Evolutionary conservation across 2,329 filamentous ascomycete genomes (phyloP).

Genomic region (Penicillium sp.): DNA sequence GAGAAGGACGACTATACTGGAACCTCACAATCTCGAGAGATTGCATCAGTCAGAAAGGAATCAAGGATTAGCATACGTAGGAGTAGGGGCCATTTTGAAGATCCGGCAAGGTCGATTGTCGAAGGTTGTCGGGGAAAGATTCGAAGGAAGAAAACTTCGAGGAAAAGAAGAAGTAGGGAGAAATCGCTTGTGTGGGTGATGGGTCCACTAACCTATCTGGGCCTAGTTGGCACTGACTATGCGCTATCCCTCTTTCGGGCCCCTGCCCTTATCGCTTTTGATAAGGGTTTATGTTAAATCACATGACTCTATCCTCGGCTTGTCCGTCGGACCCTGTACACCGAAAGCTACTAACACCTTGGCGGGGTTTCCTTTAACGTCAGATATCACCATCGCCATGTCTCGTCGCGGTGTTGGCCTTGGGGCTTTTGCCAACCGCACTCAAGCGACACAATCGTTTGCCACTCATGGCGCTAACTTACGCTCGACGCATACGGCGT

Average conservation of each 20-base stretch:
- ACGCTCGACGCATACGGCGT: constrained; percentile 80
- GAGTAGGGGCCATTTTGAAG: constrained; percentile 63
- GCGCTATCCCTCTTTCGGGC: constrained; percentile 10
- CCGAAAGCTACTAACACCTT: neutral
- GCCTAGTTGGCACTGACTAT: constrained; percentile 2
- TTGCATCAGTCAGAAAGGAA: constrained; percentile 41
- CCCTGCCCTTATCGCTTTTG: constrained; percentile 25
- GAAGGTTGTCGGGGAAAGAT: constrained; percentile 39
- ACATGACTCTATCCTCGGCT: constrained; percentile 29
- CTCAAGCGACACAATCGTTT: constrained; percentile 84
- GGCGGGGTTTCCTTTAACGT: neutral
- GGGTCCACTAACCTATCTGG: constrained; percentile 27
- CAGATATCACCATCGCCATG: constrained; percentile 36
- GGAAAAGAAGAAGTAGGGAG: constrained; percentile 27
- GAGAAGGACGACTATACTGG: constrained; percentile 81
- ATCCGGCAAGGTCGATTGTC: constrained; percentile 44
- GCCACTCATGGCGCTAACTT: constrained; percentile 85
- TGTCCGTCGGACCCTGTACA: constrained; percentile 4
- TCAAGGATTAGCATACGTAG: constrained; percentile 60
- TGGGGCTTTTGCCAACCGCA: constrained; percentile 83
- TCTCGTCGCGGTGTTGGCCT: constrained; percentile 74
- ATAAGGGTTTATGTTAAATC: constrained; percentile 31
- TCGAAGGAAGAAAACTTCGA: constrained; percentile 31
- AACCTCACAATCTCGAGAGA: constrained; percentile 53
- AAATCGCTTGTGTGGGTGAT: constrained; percentile 43